phyloP scores from a whole-genome alignment of 768 basidiomycete species.

The Favolaschia claudopus region DNA sequence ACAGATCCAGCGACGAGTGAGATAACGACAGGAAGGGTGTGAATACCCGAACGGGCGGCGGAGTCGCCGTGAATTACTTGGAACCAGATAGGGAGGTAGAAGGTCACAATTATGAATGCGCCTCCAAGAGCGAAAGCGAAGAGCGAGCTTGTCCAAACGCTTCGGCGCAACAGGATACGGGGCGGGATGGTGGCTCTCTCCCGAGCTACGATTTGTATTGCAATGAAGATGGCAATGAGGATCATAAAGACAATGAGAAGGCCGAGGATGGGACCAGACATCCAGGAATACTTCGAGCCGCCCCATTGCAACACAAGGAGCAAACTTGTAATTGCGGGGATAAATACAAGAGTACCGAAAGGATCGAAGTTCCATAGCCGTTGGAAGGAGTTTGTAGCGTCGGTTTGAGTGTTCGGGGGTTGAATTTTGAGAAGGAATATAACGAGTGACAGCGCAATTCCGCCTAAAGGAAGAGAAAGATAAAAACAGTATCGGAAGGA shows the following conservation, averaged over 20 bases:
- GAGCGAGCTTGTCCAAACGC: neutral
- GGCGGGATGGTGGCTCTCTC: slow-evolving; percentile 14
- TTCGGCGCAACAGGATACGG: slow-evolving; percentile 3
- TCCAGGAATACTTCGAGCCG: slow-evolving; percentile 51
- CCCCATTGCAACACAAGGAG: slow-evolving; percentile 52
- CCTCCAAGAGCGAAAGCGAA: slow-evolving; percentile 7
- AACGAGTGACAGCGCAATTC: neutral
- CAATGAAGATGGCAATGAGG: slow-evolving; percentile 18
- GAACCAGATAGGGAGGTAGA: slow-evolving; percentile 17
- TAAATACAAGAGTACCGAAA: slow-evolving; percentile 15
- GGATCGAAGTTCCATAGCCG: slow-evolving; percentile 18
- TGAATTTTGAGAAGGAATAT: slow-evolving; percentile 22
- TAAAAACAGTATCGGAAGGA: slow-evolving; percentile 45
- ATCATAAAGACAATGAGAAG: slow-evolving; percentile 12
- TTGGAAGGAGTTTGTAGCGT: neutral
- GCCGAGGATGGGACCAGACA: slow-evolving; percentile 22
- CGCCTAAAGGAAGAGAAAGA: slow-evolving; percentile 2
- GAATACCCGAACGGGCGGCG: slow-evolving; percentile 40
- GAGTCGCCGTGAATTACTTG: slow-evolving; percentile 47
- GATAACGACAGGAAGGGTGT: slow-evolving; percentile 43
- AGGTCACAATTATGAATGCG: slow-evolving; percentile 7
- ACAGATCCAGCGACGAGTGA: slow-evolving; percentile 48
- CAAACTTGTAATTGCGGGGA: slow-evolving; percentile 18
- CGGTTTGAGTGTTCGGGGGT: neutral
- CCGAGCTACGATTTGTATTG: slow-evolving; percentile 9